These are phyloP conservation scores for Arachis monticola DNA, from an alignment of 331 rosid genomes.

Conservation along the genomic window DNA sequence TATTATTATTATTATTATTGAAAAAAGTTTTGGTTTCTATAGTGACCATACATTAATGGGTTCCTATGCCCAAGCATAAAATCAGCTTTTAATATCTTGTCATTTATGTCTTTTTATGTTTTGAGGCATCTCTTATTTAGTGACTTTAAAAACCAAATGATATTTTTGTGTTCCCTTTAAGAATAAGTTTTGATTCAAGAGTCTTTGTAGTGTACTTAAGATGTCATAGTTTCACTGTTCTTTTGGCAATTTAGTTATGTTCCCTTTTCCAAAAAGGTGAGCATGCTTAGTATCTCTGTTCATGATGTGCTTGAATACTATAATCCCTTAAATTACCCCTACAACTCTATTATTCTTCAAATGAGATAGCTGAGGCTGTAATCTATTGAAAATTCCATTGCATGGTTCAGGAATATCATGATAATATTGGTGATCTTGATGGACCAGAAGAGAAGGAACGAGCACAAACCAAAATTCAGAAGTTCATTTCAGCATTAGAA, in stretches of 20 bases:
- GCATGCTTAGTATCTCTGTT: conserved; percentile 9
- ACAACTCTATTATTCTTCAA: conserved; percentile 5
- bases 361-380: conserved; percentile 5
- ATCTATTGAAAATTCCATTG: conserved; percentile 21
- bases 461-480: conserved; percentile 82
- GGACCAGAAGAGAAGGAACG: conserved; percentile 96
- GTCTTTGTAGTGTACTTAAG: background rate
- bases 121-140: conserved; percentile 16
- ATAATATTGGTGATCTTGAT: conserved; percentile 89
- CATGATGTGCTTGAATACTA: conserved; percentile 15
- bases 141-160: background rate
- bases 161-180: conserved; percentile 4
- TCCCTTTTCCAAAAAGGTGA: conserved; percentile 8
- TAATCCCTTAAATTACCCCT: background rate
- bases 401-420: conserved; percentile 78
- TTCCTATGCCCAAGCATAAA: conserved; percentile 20
- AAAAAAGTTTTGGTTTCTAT: background rate
- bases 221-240: background rate
- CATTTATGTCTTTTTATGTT: background rate
- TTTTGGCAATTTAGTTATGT: conserved; percentile 11
- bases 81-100: conserved; percentile 25
- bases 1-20: background rate
- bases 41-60: conserved; percentile 6
- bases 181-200: background rate
- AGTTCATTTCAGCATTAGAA: conserved; percentile 69